Conservation (phyloP, 805 yeast species). For the Wickerhamiella galacta region DNA sequence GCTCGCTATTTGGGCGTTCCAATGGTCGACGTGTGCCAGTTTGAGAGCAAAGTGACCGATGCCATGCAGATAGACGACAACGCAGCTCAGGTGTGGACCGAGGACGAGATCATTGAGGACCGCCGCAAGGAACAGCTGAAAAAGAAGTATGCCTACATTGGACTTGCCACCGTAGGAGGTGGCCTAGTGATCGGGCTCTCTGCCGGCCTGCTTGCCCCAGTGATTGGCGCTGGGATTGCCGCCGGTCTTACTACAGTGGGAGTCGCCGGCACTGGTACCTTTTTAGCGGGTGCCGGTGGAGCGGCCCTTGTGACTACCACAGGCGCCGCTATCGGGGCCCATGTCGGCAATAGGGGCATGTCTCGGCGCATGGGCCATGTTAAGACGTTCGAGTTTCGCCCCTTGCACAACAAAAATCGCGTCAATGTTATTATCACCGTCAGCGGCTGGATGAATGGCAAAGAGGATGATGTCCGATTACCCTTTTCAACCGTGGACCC, state of each 20-base stretch:
- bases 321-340: constrained; percentile 81
- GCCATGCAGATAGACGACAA: constrained; percentile 77
- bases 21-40: constrained; percentile 61
- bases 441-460: constrained; percentile 96
- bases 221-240: constrained; percentile 95
- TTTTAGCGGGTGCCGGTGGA: constrained; percentile 93
- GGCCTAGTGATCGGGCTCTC: constrained; percentile 85
- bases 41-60: constrained; percentile 81
- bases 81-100: constrained; percentile 64
- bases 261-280: constrained; percentile 80
- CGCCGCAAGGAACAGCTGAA: constrained; percentile 51
- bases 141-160: constrained; percentile 68
- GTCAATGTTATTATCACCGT: constrained; percentile 77
- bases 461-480: constrained; percentile 83
- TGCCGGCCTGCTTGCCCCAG: constrained; percentile 92
- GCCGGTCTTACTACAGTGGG: constrained; percentile 95
- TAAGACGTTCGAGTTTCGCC: constrained; percentile 82
- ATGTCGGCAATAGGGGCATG: constrained; percentile 78
- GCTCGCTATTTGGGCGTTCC: constrained; percentile 44
- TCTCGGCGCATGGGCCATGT: constrained; percentile 77
- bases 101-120: constrained; percentile 44
- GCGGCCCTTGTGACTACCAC: constrained; percentile 86
- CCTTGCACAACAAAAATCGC: constrained; percentile 78
- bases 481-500: constrained; percentile 97
- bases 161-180: constrained; percentile 92